Percentiles rank a stretch among this genome's conserved stretches.
Conservation (phyloP, 2,329 filamentous ascomycete genomes). For the Albophoma yamanashiensis region DNA sequence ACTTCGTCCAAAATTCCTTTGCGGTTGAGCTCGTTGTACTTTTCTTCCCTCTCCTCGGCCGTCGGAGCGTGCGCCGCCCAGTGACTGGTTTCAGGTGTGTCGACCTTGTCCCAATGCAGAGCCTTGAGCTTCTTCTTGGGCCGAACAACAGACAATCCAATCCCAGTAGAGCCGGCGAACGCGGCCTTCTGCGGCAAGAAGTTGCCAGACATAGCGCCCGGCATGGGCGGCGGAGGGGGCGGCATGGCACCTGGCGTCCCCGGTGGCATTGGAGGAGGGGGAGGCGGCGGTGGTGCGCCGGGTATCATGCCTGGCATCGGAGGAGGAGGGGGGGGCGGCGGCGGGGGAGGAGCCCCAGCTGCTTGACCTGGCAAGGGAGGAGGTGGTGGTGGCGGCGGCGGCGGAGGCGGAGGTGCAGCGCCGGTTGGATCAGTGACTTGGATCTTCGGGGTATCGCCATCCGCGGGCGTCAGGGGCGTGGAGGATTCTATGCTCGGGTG, state of each 20-base stretch:
- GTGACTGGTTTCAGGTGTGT: slow-evolving; percentile 80
- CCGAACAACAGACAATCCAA: slow-evolving; percentile 68
- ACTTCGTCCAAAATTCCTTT: slow-evolving; percentile 97
- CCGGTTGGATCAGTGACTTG: slow-evolving; percentile 37
- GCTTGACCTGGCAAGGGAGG: slow-evolving; percentile 26
- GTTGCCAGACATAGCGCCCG: slow-evolving; percentile 61
- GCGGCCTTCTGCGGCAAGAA: slow-evolving; percentile 59
- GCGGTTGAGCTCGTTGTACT: slow-evolving; percentile 84
- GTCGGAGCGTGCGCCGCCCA: slow-evolving; percentile 84
- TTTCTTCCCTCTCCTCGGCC: slow-evolving; percentile 84
- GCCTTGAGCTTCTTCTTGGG: slow-evolving; percentile 99
- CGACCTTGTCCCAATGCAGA: slow-evolving; percentile 98
- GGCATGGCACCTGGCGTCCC: slow-evolving; percentile 20
- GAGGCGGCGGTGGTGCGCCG: slow-evolving; percentile 32
- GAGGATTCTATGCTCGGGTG: slow-evolving; percentile 65
- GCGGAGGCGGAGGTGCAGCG: slow-evolving; percentile 25
- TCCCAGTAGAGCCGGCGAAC: slow-evolving; percentile 40
- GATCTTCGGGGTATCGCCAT: slow-evolving; percentile 49
- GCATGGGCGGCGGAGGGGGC: slow-evolving; percentile 51
- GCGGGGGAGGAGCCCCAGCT: slow-evolving; percentile 20
- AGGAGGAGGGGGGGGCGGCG: slow-evolving; percentile 25
- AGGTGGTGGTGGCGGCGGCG: slow-evolving; percentile 18
- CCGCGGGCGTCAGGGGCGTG: slow-evolving; percentile 55
- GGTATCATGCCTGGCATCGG: slow-evolving; percentile 27
- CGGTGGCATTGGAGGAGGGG: slow-evolving; percentile 26